Percentiles rank a stretch among this genome's conserved stretches.
phyloP scores from a whole-genome alignment of 1,284 basidiomycete genomes.

The Cryptococcus sp. region DNA sequence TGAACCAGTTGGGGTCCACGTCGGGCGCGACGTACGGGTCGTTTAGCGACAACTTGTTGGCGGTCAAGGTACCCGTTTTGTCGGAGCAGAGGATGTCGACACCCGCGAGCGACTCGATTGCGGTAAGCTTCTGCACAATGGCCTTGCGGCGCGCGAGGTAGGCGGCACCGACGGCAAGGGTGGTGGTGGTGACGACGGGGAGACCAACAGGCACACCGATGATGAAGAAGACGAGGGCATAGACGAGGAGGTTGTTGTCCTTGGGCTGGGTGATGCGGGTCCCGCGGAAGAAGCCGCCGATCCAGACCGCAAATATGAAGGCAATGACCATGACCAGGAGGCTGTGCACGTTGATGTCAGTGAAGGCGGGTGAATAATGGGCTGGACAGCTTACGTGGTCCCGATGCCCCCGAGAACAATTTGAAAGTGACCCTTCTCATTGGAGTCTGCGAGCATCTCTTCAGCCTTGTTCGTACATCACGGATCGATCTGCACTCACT shows the following conservation, averaged over 20 bases:
- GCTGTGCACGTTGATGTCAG: conserved; percentile 2
- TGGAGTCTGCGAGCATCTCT: conserved; percentile 21
- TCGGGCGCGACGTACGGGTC: conserved; percentile 54
- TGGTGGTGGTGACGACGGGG: conserved; percentile 56
- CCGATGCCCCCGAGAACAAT: conserved; percentile 56
- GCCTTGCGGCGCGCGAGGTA: conserved; percentile 58
- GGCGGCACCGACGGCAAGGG: conserved; percentile 57
- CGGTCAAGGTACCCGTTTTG: conserved; percentile 57
- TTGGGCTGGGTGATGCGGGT: conserved; percentile 53
- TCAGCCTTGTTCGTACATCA: neutral
- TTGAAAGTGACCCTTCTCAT: conserved; percentile 56
- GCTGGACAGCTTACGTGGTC: conserved; percentile 33
- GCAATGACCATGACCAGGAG: conserved; percentile 56
- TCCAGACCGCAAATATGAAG: conserved; percentile 55
- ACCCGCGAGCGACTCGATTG: conserved; percentile 59
- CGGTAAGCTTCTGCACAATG: conserved; percentile 62
- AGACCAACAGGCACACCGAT: conserved; percentile 60
- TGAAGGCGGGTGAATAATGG: neutral
- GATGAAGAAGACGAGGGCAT: conserved; percentile 49
- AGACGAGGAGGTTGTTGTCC: conserved; percentile 56
- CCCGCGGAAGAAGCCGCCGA: conserved; percentile 55
- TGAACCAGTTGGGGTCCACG: conserved; percentile 54
- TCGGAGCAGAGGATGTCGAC: conserved; percentile 60
- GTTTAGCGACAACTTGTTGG: conserved; percentile 59
- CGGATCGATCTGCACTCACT: conserved; percentile 11